Percentiles rank a stretch among this genome's conserved stretches.
Evolutionary conservation across 1,284 basidiomycete genomes (phyloP).

Genomic region (Fomitopsis palustris): DNA sequence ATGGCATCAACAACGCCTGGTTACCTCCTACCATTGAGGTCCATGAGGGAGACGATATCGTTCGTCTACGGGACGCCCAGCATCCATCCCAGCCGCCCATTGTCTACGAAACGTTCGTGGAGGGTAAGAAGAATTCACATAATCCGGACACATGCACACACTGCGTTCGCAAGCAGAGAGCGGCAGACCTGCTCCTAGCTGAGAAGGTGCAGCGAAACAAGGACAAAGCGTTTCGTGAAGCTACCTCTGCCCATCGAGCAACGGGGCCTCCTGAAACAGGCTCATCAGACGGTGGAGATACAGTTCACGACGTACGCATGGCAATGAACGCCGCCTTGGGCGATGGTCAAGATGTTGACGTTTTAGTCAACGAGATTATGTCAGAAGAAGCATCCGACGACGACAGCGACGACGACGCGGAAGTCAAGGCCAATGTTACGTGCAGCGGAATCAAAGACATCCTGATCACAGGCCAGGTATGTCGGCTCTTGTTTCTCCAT

Average conservation of each 20-base stretch:
- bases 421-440: slow-evolving; percentile 3
- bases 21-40: slow-evolving; percentile 33
- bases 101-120: slow-evolving; percentile 34
- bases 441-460: slow-evolving; percentile 55
- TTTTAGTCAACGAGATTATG: slow-evolving; percentile 18
- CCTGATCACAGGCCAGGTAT: slow-evolving; percentile 51
- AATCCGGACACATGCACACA: slow-evolving; percentile 36
- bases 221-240: not conserved
- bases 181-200: slow-evolving; percentile 18
- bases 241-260: not conserved
- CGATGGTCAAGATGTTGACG: slow-evolving; percentile 18
- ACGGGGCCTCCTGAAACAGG: not conserved
- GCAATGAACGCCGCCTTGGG: slow-evolving; percentile 26
- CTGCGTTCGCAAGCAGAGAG: slow-evolving; percentile 17
- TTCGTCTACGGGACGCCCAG: slow-evolving; percentile 6
- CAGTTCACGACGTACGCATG: not conserved
- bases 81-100: slow-evolving; percentile 9
- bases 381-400: slow-evolving; percentile 7
- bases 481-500: slow-evolving; percentile 1
- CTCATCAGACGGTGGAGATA: too few species aligned
- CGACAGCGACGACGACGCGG: slow-evolving; percentile 11
- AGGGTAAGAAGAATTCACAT: slow-evolving; percentile 35
- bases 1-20: slow-evolving; percentile 53
- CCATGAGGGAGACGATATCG: slow-evolving; percentile 18
- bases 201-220: not conserved